Evolutionary conservation across 345 rosid species (phyloP).

Genomic region (Crucihimalaya himalaica): DNA sequence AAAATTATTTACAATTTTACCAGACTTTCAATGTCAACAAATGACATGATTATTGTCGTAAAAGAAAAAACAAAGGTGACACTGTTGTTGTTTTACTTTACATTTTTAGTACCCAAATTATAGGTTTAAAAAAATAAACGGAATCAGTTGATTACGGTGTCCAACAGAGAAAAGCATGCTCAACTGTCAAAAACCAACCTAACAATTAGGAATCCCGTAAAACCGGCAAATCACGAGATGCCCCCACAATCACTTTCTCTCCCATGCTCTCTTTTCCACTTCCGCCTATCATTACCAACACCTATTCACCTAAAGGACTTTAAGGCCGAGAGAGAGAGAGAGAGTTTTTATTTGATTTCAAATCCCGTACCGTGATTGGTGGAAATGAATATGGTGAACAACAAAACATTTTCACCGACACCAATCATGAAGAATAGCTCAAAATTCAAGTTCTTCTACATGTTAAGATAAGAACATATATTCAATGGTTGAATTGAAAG

Average conservation of each 20-base stretch:
- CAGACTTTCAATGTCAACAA: neutral
- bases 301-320: slow-evolving; percentile 34
- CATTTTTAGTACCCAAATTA: neutral
- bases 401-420: slow-evolving; percentile 26
- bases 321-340: neutral
- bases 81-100: neutral
- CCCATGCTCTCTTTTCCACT: slow-evolving; percentile 33
- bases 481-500: neutral
- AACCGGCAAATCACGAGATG: slow-evolving; percentile 38
- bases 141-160: slow-evolving; percentile 11
- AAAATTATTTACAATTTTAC: neutral
- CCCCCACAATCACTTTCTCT: slow-evolving; percentile 23
- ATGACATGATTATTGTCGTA: neutral
- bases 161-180: slow-evolving; percentile 13
- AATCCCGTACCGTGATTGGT: slow-evolving; percentile 35
- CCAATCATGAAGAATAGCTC: neutral
- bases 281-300: slow-evolving; percentile 31
- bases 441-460: neutral
- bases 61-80: neutral
- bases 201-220: slow-evolving; percentile 33
- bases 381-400: neutral
- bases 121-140: neutral
- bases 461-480: neutral
- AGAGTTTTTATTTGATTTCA: neutral
- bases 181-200: slow-evolving; percentile 24